Evolutionary conservation across 2,329 filamentous ascomycete species (phyloP).

Genomic region (Apiospora phragmitis): DNA sequence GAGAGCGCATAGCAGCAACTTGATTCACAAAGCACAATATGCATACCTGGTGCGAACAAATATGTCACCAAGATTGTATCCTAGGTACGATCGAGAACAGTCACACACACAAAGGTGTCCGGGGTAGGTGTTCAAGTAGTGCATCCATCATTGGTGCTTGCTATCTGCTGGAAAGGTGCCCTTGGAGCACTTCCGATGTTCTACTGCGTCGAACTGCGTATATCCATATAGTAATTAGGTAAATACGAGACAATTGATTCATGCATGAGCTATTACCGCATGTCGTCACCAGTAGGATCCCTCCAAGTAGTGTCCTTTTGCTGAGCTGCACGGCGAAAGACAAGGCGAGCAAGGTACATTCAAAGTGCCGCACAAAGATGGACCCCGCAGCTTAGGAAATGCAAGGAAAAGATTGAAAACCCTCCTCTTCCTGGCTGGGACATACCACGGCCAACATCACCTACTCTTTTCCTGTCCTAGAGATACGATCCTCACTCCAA

Average conservation of each 20-base stretch:
- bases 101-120: background rate
- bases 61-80: no score
- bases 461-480: conserved; percentile 10
- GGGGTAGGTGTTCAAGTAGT: background rate
- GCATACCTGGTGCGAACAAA: background rate
- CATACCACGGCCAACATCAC: conserved; percentile 2
- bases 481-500: conserved; percentile 9
- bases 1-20: background rate
- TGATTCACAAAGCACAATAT: background rate
- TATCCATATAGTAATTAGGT: background rate
- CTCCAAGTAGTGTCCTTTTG: background rate
- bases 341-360: conserved; percentile 5
- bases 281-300: background rate
- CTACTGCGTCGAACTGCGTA: background rate
- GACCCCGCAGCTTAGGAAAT: conserved; percentile 12
- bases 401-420: conserved; percentile 6
- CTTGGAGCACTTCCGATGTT: background rate
- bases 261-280: background rate
- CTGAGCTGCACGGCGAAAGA: background rate
- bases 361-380: conserved; percentile 9
- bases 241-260: background rate
- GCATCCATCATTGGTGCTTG: no score
- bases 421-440: conserved; percentile 16
- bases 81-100: background rate
- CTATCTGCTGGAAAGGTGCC: background rate